phyloP scores from a whole-genome alignment of 2,329 filamentous ascomycete species.

The Penicillium nordicum region DNA sequence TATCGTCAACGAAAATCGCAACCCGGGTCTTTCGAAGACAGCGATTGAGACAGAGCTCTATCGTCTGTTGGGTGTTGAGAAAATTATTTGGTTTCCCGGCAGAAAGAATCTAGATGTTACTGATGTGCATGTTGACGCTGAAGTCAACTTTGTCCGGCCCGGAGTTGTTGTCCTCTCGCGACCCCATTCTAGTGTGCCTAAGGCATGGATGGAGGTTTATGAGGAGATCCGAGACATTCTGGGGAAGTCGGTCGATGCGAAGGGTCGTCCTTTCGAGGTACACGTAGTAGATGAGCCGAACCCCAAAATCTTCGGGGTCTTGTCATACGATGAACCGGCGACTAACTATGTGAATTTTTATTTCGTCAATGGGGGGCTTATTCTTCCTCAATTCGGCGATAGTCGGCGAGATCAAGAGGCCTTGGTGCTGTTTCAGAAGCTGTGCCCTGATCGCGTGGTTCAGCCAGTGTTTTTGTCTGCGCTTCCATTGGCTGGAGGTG shows the following conservation, averaged over 20 bases:
- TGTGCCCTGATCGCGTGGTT: constrained; percentile 24
- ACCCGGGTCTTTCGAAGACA: constrained; percentile 18
- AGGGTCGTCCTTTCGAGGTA: constrained; percentile 23
- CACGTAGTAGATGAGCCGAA: constrained; percentile 25
- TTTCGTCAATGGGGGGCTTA: constrained; percentile 29
- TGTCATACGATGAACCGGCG: constrained; percentile 17
- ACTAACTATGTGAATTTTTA: constrained; percentile 31
- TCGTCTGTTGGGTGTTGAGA: constrained; percentile 23
- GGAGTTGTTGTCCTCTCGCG: constrained; percentile 26
- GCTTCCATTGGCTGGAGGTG: constrained; percentile 28
- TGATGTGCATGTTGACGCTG: constrained; percentile 27
- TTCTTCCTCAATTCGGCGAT: constrained; percentile 29
- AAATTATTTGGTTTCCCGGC: constrained; percentile 31
- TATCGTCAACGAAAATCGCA: constrained; percentile 30
- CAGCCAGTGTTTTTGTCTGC: constrained; percentile 19
- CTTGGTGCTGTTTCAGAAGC: constrained; percentile 16
- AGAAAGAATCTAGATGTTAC: constrained; percentile 27
- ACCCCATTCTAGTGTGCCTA: constrained; percentile 16
- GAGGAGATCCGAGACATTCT: constrained; percentile 21
- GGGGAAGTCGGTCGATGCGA: constrained; percentile 15
- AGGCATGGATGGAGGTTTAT: constrained; percentile 17
- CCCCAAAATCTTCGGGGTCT: constrained; percentile 2
- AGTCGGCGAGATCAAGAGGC: constrained; percentile 18
- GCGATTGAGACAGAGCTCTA: constrained; percentile 24
- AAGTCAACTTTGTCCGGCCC: constrained; percentile 16